These are phyloP conservation scores for Tetrastigma voinierianum DNA, from an alignment of 164 flowering plant genomes.

Conservation along the genomic window DNA sequence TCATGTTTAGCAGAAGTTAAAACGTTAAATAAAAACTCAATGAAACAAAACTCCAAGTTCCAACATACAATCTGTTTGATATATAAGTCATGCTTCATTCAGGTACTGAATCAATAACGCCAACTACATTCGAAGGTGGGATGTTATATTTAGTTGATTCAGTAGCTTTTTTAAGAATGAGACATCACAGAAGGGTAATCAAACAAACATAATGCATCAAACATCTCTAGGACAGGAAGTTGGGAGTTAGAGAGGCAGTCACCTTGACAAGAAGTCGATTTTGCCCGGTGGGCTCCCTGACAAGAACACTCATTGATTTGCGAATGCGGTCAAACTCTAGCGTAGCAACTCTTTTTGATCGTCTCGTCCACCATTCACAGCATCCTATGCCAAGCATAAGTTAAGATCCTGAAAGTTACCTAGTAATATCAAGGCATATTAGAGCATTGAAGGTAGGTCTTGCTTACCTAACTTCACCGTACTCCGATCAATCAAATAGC, in stretches of 20 bases:
- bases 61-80: too few species aligned
- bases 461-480: conserved; percentile 65
- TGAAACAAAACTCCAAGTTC: too few species aligned
- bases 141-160: too few species aligned
- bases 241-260: conserved; percentile 1
- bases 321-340: conserved; percentile 86
- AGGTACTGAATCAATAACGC: too few species aligned
- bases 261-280: conserved; percentile 95
- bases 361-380: conserved; percentile 80
- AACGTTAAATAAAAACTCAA: too few species aligned
- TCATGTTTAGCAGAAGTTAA: too few species aligned
- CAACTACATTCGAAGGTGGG: too few species aligned
- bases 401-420: conserved; percentile 3
- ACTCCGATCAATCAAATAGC: conserved; percentile 55
- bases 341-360: conserved; percentile 68
- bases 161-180: too few species aligned
- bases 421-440: not conserved
- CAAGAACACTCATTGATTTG: conserved; percentile 85
- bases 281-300: conserved; percentile 53
- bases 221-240: too few species aligned
- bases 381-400: conserved; percentile 45
- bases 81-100: too few species aligned
- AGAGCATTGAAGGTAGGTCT: not conserved
- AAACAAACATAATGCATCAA: too few species aligned
- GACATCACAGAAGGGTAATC: too few species aligned